Percentiles rank a stretch among this genome's conserved stretches.
These are phyloP conservation scores for Dothideomycetes sp. DNA, from an alignment of 2,329 filamentous ascomycete species.

Conservation along the genomic window DNA sequence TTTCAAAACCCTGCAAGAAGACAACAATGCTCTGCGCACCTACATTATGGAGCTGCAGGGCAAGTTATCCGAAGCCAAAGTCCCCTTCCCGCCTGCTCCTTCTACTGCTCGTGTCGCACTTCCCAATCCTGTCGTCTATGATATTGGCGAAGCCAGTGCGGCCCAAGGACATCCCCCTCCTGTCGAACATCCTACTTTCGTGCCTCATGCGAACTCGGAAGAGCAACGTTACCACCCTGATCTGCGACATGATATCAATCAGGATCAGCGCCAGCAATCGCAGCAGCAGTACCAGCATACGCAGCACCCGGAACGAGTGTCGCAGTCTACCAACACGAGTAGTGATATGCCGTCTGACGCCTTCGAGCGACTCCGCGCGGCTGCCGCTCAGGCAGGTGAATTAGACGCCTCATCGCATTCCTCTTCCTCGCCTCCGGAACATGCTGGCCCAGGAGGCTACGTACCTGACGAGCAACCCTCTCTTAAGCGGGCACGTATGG, in stretches of 20 bases:
- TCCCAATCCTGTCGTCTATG: neutral
- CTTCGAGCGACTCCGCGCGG: constrained; percentile 24
- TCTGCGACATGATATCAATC: constrained; percentile 1
- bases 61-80: constrained; percentile 69
- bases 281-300: constrained; percentile 14
- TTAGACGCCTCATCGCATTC: neutral
- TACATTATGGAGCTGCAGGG: constrained; percentile 88
- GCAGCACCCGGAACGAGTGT: constrained; percentile 1
- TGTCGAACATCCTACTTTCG: too few species aligned
- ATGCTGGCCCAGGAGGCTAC: too few species aligned
- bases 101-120: constrained; percentile 22
- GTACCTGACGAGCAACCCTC: too few species aligned
- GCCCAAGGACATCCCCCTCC: too few species aligned
- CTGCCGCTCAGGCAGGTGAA: constrained; percentile 18
- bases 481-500: too few species aligned
- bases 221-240: constrained; percentile 2
- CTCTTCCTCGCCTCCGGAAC: neutral
- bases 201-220: too few species aligned
- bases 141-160: too few species aligned
- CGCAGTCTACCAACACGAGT: constrained; percentile 14
- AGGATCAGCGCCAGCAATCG: constrained; percentile 9
- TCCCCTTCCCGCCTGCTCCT: constrained; percentile 75
- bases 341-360: constrained; percentile 22
- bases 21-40: constrained; percentile 84
- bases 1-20: constrained; percentile 70